A percentile compares a stretch with the other conserved stretches of the same genome.
Conservation (phyloP, 2,329 filamentous ascomycete species). For the Escovopsis sp. region DNA sequence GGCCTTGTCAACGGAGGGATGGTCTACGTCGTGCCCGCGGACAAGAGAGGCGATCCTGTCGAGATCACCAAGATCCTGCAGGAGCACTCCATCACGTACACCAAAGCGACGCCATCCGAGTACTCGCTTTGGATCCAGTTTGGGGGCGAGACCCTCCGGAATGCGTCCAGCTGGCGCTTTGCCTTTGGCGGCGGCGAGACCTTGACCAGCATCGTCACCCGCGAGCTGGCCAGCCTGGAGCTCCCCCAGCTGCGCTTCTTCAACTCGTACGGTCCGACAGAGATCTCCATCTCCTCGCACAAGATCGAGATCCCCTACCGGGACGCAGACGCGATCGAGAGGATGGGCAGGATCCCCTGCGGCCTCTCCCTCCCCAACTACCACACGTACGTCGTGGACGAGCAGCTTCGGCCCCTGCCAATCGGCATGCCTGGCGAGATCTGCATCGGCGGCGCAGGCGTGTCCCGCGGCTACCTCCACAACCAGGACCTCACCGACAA, state of each 20-base stretch:
- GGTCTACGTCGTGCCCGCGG: constrained; percentile 16
- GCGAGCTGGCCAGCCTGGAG: constrained; percentile 2
- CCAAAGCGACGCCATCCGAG: constrained; percentile 25
- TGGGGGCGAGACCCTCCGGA: constrained; percentile 4
- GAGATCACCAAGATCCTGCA: constrained; percentile 21
- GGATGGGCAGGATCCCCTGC: not conserved
- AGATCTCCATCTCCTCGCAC: constrained; percentile 6
- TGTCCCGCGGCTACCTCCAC: constrained; percentile 24
- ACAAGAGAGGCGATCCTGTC: constrained; percentile 13
- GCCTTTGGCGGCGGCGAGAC: constrained; percentile 16
- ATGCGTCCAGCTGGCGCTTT: constrained; percentile 7
- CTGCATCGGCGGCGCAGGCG: constrained; percentile 19
- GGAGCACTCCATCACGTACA: constrained; percentile 20
- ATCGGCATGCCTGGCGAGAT: constrained; percentile 7
- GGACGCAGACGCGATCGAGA: not conserved
- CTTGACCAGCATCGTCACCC: constrained; percentile 4
- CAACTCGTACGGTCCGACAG: constrained; percentile 17
- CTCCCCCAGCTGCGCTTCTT: constrained; percentile 4
- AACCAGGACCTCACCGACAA: constrained; percentile 6
- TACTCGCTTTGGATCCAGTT: constrained; percentile 17
- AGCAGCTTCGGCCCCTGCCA: constrained; percentile 7
- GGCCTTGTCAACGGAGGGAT: constrained; percentile 19
- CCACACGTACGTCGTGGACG: constrained; percentile 25
- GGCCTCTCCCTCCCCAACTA: constrained; percentile 11
- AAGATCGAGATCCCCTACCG: not conserved